These are phyloP conservation scores for Spongospora subterranea DNA, from an alignment of 208 protist genomes.

Conservation along the genomic window DNA sequence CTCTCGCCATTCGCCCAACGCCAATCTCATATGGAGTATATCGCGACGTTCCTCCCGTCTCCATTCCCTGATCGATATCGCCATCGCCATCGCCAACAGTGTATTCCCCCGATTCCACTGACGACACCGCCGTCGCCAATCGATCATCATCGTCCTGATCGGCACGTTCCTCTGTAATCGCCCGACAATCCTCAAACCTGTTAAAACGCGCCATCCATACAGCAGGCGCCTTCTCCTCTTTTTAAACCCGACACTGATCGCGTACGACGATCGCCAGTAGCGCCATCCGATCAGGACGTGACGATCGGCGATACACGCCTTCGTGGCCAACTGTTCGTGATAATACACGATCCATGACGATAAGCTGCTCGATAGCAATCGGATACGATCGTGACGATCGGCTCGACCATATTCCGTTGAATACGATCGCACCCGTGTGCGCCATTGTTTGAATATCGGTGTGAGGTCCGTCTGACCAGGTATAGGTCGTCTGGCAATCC, in stretches of 20 bases:
- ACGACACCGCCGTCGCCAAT: background rate
- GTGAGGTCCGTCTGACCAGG: background rate
- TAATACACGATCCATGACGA: background rate
- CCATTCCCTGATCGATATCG: background rate
- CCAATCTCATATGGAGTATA: background rate
- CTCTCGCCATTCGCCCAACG: background rate
- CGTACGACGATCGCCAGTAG: background rate
- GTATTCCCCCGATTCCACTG: too few relatives aligned
- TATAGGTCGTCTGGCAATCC: background rate
- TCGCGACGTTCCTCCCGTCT: background rate
- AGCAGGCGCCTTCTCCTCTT: background rate
- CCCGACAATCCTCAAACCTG: background rate
- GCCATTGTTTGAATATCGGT: background rate
- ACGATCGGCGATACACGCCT: slow-evolving; percentile 22
- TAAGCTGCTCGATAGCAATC: background rate
- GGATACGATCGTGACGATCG: background rate
- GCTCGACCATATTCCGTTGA: background rate
- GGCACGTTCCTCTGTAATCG: background rate
- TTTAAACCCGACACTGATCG: background rate
- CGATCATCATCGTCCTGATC: background rate
- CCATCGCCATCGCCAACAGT: background rate
- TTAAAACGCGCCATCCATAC: background rate
- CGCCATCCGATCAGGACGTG: background rate
- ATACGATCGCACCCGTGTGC: background rate
- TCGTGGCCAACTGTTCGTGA: background rate